Evolutionary conservation across 257 asterid species (phyloP), one percentile per base, ranked within the genome.

Genomic region (Echites panduratus): DNA sequence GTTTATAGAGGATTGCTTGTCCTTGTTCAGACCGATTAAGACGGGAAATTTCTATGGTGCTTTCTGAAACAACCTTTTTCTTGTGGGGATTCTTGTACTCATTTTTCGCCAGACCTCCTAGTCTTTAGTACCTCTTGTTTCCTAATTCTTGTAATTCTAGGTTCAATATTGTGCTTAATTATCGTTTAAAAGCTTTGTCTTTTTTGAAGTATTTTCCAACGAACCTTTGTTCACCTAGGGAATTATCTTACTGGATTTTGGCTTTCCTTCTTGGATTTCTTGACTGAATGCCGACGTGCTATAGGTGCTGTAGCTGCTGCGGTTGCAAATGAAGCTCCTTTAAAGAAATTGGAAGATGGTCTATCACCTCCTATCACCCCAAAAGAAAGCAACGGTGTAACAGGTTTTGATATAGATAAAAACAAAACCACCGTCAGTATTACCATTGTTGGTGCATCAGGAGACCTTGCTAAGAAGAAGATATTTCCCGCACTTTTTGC

Each of bases 401-500:
- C 74, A 66, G 75, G 44, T 75, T 75, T 68, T 26, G 80, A 76
- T 78, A 24, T 48, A 13, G 73, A 75, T 49, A 79, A 58, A 38
- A 81, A 58, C 48, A 81, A 82, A 65, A 85, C 96, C 22, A 89
- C 96, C 20, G 96, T 94, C 74, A 91, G 89, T 76, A 89, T 94
- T 56, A 94, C 97, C 44, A 90, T 91, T 22, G 99, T 94, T 32
- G 99, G 99, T 62, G 99, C 99, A 62, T 94, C 99, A 16, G 99
- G 99, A 35, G 99, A 94, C 83, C 96, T 94, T 71, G 99, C 99
- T 50, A 94, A 89, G 89, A 94, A 94, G 87, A 94, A 94, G 87
- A 94, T 94, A 78, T 91, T 94, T 79, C 99, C 99, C 62, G 99
- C 99, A 49, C 97, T 91, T 50, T 94, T 94, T 83, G 99, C 99